Conservation (phyloP, 2,329 filamentous ascomycete genomes). For the Ceratocystis variospora region DNA sequence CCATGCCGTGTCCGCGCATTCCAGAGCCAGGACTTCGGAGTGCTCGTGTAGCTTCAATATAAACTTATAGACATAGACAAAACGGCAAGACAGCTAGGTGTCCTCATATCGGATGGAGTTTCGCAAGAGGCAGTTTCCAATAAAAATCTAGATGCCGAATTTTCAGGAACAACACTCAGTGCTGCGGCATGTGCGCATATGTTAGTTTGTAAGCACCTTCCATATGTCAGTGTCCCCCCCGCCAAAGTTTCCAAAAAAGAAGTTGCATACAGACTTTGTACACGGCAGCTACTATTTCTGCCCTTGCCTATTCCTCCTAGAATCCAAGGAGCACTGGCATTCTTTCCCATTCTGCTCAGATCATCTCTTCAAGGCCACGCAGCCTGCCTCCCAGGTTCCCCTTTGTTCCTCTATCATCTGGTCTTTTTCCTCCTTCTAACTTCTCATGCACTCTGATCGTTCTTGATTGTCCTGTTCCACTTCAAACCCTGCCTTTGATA, state of each 20-base stretch:
- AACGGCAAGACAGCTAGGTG: neutral
- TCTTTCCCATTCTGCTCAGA: slow-evolving; percentile 3
- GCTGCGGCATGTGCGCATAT: neutral
- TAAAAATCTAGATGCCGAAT: neutral
- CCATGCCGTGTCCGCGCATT: neutral
- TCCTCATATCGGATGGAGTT: neutral
- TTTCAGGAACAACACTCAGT: neutral
- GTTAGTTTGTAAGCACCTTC: neutral
- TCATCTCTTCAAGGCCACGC: slow-evolving; percentile 5
- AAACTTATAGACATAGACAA: neutral
- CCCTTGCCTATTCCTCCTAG: slow-evolving; percentile 5
- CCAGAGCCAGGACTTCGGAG: neutral
- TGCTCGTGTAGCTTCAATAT: neutral
- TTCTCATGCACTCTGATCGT: neutral
- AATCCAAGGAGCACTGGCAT: slow-evolving; percentile 4
- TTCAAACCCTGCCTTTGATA: no score
- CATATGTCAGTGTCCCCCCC: neutral
- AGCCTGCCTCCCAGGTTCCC: neutral
- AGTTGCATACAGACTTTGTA: neutral
- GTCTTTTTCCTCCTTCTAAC: no score
- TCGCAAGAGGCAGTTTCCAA: neutral
- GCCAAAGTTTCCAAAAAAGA: neutral
- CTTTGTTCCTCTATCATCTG: neutral
- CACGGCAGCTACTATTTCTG: neutral
- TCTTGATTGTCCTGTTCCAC: neutral